Conservation (phyloP, 2,329 filamentous ascomycete genomes). For the Albifimbria verrucaria region DNA sequence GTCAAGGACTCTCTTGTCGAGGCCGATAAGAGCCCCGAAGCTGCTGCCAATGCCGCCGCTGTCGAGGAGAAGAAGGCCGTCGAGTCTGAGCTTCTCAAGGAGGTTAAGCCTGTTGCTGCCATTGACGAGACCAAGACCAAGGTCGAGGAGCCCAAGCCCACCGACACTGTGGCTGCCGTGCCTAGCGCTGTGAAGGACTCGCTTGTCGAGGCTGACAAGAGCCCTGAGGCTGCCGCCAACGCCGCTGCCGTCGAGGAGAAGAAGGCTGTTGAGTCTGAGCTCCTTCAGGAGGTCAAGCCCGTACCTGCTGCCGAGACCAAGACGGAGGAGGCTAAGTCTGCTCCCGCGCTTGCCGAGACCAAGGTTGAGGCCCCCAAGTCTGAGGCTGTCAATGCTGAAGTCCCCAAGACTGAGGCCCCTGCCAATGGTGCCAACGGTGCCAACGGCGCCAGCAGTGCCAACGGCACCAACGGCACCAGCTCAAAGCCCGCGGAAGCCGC, state of each 20-base stretch:
- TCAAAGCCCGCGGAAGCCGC: conserved; percentile 9
- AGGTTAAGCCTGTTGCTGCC: conserved; percentile 12
- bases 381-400: conserved; percentile 5
- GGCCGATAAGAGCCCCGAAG: conserved; percentile 65
- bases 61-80: conserved; percentile 9
- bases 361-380: conserved; percentile 10
- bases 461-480: conserved; percentile 18
- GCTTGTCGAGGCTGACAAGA: conserved; percentile 53
- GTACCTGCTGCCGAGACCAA: conserved; percentile 24
- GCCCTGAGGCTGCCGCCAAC: conserved; percentile 70
- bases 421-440: conserved; percentile 18
- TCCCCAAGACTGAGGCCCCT: conserved; percentile 11
- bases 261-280: conserved; percentile 12
- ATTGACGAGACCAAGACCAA: conserved; percentile 13
- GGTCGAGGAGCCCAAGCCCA: conserved; percentile 9
- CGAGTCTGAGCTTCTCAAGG: conserved; percentile 11
- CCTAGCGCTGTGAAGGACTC: conserved; percentile 57
- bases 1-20: conserved; percentile 57
- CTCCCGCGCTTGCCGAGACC: conserved; percentile 9
- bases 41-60: conserved; percentile 57
- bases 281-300: conserved; percentile 14
- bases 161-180: conserved; percentile 45
- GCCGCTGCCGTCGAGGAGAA: conserved; percentile 32
- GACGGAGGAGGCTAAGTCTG: background rate
- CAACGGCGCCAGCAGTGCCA: conserved; percentile 12